These are phyloP conservation scores for Fusarium anguioides DNA, from an alignment of 2,329 filamentous ascomycete species.

Conservation along the genomic window DNA sequence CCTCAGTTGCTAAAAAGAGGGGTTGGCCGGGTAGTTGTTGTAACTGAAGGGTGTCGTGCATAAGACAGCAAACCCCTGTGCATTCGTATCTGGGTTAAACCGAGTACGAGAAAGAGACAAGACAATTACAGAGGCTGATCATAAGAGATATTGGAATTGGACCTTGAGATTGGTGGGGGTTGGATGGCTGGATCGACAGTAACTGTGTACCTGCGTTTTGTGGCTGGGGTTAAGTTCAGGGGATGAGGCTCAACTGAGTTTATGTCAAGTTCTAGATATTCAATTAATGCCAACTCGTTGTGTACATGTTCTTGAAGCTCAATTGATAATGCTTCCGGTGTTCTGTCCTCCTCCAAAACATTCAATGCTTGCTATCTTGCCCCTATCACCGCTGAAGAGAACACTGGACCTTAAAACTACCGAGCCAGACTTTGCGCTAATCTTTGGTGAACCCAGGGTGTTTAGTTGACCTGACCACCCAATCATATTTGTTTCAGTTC, in stretches of 20 bases:
- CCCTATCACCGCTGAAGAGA: slow-evolving; percentile 22
- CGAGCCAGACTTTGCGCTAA: slow-evolving; percentile 26
- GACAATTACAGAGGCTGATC: background rate
- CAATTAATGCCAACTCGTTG: background rate
- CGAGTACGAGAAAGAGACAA: slow-evolving; percentile 21
- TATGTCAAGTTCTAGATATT: background rate
- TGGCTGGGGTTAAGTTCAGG: slow-evolving; percentile 11
- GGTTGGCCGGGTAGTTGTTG: background rate
- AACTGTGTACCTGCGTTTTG: slow-evolving; percentile 38
- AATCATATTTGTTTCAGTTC: slow-evolving; percentile 5
- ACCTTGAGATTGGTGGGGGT: slow-evolving; percentile 27
- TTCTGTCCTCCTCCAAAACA: slow-evolving; percentile 14
- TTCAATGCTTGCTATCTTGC: slow-evolving; percentile 17
- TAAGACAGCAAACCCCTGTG: slow-evolving; percentile 11
- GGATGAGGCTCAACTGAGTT: background rate
- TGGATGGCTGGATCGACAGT: slow-evolving; percentile 37
- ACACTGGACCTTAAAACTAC: slow-evolving; percentile 37
- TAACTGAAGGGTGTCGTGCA: slow-evolving; percentile 24
- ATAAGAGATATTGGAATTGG: background rate
- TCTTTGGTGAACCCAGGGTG: slow-evolving; percentile 14
- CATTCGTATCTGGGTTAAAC: slow-evolving; percentile 9
- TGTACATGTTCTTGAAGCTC: background rate
- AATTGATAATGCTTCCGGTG: background rate
- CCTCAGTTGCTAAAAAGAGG: slow-evolving; percentile 21
- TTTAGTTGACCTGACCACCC: background rate